Evolutionary conservation across 192 early-diverging fungal genomes (phyloP), one percentile per base, ranked within the genome.

Genomic region (Allomyces javanicus): DNA sequence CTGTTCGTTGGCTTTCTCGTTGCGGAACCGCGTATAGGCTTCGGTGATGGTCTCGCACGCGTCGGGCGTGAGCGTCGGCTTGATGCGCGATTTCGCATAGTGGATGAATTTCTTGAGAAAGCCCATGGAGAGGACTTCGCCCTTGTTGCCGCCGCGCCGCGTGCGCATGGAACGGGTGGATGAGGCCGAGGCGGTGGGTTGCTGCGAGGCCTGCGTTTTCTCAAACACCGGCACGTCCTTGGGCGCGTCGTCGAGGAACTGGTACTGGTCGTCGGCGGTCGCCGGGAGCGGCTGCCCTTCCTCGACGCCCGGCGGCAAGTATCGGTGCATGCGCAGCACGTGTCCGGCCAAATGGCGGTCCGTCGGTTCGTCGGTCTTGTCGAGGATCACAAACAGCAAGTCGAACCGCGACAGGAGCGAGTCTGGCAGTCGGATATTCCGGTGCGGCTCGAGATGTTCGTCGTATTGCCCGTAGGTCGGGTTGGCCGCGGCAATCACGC

Each of bases 371-470:
- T 93, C 88, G 71, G 87, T 88, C 63, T 98, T 91, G 72, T 98
- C 95, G 70, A 98, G 74, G 27, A 96, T 86, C 11, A 98, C 91
- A 75, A 96, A 96, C 79, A 98, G 96, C 67, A 98, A 69, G 76
- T 98, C 95, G 70, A 98, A 98, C 71, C 95, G 89, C 40, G 95
- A 98, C 94, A 98, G 93, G 71, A 98, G 96, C 21, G 95, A 92
- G 9, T 90, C 85, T 4, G 91, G 92, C 91, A 96, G 91, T 27
- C 83, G 82, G 26, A 98, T 89, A 76, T 98, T 98, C 88, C 94
- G 94, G 73, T 87, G 88, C 25, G 96, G 79, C 11, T 94, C 93
- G 72, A 96, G 75, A 64, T 92, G 92, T 69, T 86, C 90, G 76
- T 98, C 93, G 77, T 98, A 98, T 69, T 94, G 81, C 33, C 95